Conservation (phyloP, 371 early-diverging fungal species). For the Capniomyces stellatus region DNA sequence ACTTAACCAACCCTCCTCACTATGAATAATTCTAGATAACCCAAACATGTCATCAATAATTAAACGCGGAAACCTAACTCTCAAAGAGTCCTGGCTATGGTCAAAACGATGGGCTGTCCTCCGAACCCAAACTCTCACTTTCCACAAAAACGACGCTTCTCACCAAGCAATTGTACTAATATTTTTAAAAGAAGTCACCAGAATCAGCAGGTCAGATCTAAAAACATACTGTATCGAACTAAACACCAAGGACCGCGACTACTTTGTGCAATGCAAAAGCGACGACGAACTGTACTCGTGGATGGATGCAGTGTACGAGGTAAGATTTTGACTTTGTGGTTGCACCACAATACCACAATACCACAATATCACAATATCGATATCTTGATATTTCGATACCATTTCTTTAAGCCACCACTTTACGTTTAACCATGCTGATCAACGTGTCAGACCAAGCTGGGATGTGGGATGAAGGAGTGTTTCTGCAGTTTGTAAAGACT, state of each 20-base stretch:
- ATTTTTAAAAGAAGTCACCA: constrained; percentile 27
- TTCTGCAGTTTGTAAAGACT: no score
- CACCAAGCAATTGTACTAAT: not conserved
- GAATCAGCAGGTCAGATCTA: constrained; percentile 62
- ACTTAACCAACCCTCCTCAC: no score
- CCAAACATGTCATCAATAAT: constrained; percentile 22
- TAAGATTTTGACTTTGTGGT: not conserved
- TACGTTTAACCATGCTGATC: not conserved
- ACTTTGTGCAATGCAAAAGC: constrained; percentile 67
- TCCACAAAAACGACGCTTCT: constrained; percentile 39
- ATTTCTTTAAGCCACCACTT: not conserved
- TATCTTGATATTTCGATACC: not conserved
- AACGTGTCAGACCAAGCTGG: not conserved
- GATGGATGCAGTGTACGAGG: constrained; percentile 82
- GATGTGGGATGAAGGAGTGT: no score
- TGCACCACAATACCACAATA: not conserved
- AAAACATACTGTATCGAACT: constrained; percentile 82
- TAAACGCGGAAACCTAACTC: constrained; percentile 63
- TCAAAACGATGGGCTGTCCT: constrained; percentile 78
- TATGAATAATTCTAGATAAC: no score
- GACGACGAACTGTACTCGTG: constrained; percentile 91
- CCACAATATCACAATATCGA: not conserved
- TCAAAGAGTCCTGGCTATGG: constrained; percentile 92
- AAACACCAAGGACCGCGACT: constrained; percentile 64
- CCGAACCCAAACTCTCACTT: constrained; percentile 56